These are phyloP conservation scores for Apophysomyces elegans DNA, from an alignment of 371 early-diverging fungal genomes.

Conservation along the genomic window DNA sequence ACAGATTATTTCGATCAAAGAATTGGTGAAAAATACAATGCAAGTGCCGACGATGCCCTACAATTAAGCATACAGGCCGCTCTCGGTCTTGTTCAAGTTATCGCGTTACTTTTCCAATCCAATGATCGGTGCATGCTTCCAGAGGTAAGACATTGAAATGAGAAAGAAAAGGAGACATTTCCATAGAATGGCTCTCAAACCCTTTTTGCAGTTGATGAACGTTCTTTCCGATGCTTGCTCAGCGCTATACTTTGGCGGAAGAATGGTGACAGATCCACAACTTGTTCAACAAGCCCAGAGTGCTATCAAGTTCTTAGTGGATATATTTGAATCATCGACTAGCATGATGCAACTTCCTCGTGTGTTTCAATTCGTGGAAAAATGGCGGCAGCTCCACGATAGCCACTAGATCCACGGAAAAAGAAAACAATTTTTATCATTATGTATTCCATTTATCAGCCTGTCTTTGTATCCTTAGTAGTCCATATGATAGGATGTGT, in stretches of 20 bases:
- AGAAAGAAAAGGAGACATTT: not conserved
- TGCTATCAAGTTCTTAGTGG: constrained; percentile 1
- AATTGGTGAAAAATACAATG: constrained; percentile 2
- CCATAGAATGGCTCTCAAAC: not conserved
- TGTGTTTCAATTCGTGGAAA: not conserved
- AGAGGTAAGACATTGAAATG: constrained; percentile 13
- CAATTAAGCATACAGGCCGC: constrained; percentile 30
- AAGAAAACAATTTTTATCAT: too few relatives aligned
- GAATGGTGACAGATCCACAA: constrained; percentile 19
- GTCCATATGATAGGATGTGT: too few relatives aligned
- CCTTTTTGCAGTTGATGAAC: constrained; percentile 23
- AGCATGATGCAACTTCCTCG: constrained; percentile 10
- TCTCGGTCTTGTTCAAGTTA: constrained; percentile 29
- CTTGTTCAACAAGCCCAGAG: not conserved
- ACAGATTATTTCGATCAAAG: constrained; percentile 27
- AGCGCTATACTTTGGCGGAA: constrained; percentile 36
- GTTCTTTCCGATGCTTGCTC: constrained; percentile 30
- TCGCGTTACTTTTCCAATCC: constrained; percentile 20
- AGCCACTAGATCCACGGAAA: not conserved
- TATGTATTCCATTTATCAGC: too few relatives aligned
- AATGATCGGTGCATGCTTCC: constrained; percentile 30
- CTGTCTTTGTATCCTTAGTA: too few relatives aligned
- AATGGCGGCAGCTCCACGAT: constrained; percentile 1
- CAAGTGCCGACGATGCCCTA: constrained; percentile 23
- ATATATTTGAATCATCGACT: constrained; percentile 1